Base-by-base conservation (phyloP, 495 filamentous ascomycete species). In the Hypomontagnella monticulosa region DNA sequence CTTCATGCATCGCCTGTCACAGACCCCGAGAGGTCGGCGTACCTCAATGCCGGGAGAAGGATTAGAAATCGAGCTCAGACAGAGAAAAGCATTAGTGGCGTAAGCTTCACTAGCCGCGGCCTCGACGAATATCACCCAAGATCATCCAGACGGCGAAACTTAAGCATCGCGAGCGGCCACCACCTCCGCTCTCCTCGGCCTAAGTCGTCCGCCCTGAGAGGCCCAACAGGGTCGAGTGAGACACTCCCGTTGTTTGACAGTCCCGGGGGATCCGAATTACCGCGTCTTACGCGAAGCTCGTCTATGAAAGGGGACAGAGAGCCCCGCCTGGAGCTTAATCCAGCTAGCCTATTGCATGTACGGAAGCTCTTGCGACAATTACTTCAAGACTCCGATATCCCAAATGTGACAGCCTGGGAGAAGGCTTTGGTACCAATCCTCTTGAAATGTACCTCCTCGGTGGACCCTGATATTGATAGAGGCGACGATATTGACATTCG, bases 401-500 rank as follows among this genome's bases (percentile, higher is more conserved):
- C 89, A 37, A 87, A 91, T 67, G 79, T 85, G 1, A 76, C 83
- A 1, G 87, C 87, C 42, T 99, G 96, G 96, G 94, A 98, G 66
- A 92, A 87, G 53, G 92, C 96, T 0, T 81, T 99, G 15, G 84
- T 97, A 48, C 96, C 96, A 10, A 96, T 98, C 50, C 80, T 99
- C 1, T 80, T 98, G 14, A 90, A 93, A 63, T 93, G 93, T 60
- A 94, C 94, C 0, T 93, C 97, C 66, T 95, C 97, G 69, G 93
- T 99, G 15, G 91, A 97, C 66, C 96, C 96, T 4, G 88, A 97
- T 75, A 89, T 97, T 18, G 88, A 93, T 49, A 83, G 82, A 44
- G 92, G 92, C 1, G 96, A 99, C 70, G 91, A 94, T 69, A 97
- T 98, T 78, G 94, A 99, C 74, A 97, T 99, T 61, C 87, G 95